These are phyloP conservation scores for Eutrema yunnanense DNA, from an alignment of 345 rosid species.

Conservation along the genomic window DNA sequence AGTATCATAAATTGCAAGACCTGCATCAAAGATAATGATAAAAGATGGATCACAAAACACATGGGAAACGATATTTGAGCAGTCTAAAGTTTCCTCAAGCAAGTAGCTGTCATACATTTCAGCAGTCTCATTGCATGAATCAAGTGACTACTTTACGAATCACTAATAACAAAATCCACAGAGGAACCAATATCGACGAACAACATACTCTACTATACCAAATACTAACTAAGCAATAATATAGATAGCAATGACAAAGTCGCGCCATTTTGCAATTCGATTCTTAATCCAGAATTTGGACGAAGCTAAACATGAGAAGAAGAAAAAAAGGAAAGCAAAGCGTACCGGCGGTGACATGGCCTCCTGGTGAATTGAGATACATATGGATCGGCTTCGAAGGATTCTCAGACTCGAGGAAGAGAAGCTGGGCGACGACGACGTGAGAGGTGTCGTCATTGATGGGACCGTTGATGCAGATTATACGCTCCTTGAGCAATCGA, in stretches of 20 bases:
- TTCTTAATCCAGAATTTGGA: not conserved
- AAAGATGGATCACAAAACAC: not conserved
- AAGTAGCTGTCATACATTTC: not conserved
- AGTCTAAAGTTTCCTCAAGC: not conserved
- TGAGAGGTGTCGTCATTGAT: conserved; percentile 88
- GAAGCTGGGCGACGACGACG: conserved; percentile 97
- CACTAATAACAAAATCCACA: not conserved
- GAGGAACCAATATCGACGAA: not conserved
- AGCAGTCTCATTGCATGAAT: not conserved
- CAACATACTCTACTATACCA: not conserved
- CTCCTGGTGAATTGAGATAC: conserved; percentile 98
- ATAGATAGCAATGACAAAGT: not conserved
- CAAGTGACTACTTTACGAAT: not conserved
- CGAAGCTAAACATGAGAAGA: not conserved
- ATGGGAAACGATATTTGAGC: not conserved
- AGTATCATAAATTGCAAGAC: conserved; percentile 95
- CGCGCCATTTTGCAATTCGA: not conserved
- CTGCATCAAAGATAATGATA: conserved; percentile 23
- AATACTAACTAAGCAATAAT: not conserved
- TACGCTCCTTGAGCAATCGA: conserved; percentile 87
- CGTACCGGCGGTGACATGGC: conserved; percentile 93
- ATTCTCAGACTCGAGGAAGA: conserved; percentile 94
- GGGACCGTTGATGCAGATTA: conserved; percentile 89
- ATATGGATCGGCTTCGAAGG: conserved; percentile 95
- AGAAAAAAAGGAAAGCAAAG: not conserved